Evolutionary conservation across 192 early-diverging fungal genomes (phyloP).

Genomic region (Rhizophagus sp.): DNA sequence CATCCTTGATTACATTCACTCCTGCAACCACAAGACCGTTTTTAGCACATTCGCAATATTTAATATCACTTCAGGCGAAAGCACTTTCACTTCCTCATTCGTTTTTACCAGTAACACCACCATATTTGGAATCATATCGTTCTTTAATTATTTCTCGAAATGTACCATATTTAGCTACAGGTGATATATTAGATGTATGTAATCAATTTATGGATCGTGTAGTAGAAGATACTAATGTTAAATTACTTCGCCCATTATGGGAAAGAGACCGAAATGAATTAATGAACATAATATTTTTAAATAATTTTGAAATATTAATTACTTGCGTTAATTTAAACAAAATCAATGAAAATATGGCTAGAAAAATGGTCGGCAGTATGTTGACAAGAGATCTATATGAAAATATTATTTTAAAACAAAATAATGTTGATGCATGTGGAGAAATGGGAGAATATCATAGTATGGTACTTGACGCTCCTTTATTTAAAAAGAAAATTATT

Average conservation of each 20-base stretch:
- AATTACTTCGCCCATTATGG: constrained; percentile 60
- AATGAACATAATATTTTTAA: constrained; percentile 47
- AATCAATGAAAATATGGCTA: constrained; percentile 39
- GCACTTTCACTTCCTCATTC: constrained; percentile 1
- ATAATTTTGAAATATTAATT: constrained; percentile 38
- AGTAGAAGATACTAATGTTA: constrained; percentile 44
- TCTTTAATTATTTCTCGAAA: not conserved
- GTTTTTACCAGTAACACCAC: not conserved
- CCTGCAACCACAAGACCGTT: not conserved
- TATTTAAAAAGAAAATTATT: constrained; percentile 34
- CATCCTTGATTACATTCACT: constrained; percentile 11
- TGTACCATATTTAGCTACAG: constrained; percentile 22
- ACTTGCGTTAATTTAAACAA: constrained; percentile 47
- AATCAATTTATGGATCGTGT: constrained; percentile 63
- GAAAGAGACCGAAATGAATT: constrained; percentile 45
- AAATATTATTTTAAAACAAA: constrained; percentile 38
- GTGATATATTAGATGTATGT: constrained; percentile 63
- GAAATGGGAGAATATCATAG: constrained; percentile 75
- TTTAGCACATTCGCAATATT: constrained; percentile 7
- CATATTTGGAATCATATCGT: constrained; percentile 24
- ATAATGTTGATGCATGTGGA: constrained; percentile 56
- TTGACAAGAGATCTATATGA: constrained; percentile 46
- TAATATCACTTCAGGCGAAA: constrained; percentile 3
- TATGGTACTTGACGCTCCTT: constrained; percentile 64
- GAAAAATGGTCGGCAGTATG: constrained; percentile 43